Percentiles rank a stretch among this genome's conserved stretches.
These are phyloP conservation scores for Taxillus chinensis DNA, from an alignment of 164 flowering plant species.

Conservation along the genomic window DNA sequence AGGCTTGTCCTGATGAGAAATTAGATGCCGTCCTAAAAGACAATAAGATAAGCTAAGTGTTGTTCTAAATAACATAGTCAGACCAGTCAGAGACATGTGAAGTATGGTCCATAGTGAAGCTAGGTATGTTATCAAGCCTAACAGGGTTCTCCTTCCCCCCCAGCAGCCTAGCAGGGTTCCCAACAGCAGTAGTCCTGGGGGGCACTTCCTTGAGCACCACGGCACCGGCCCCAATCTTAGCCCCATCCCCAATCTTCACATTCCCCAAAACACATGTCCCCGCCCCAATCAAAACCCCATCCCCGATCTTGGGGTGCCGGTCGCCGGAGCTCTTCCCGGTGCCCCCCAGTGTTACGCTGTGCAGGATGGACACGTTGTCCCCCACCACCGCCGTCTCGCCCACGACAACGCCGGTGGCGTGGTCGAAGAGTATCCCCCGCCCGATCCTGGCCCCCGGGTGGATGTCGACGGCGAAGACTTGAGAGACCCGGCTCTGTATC, in stretches of 20 bases:
- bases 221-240: slow-evolving; percentile 77
- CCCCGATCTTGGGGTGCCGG: slow-evolving; percentile 72
- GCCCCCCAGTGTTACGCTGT: slow-evolving; percentile 70
- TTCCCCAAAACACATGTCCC: slow-evolving; percentile 67
- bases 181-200: slow-evolving; percentile 60
- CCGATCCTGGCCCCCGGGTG: slow-evolving; percentile 85
- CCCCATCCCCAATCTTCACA: slow-evolving; percentile 64
- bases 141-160: slow-evolving; percentile 60
- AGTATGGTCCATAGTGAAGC: slow-evolving; percentile 75
- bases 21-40: neutral
- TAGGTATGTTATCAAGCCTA: slow-evolving; percentile 43
- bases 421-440: slow-evolving; percentile 59
- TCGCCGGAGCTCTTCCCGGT: slow-evolving; percentile 65
- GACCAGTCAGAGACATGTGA: slow-evolving; percentile 54
- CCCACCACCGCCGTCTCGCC: slow-evolving; percentile 79
- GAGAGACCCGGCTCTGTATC: slow-evolving; percentile 61
- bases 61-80: slow-evolving; percentile 50
- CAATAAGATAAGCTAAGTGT: neutral
- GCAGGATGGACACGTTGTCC: slow-evolving; percentile 62
- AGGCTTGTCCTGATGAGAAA: too few species aligned
- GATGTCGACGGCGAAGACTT: slow-evolving; percentile 62
- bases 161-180: slow-evolving; percentile 63
- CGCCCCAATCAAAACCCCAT: slow-evolving; percentile 80
- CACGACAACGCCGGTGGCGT: slow-evolving; percentile 67
- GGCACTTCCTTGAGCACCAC: slow-evolving; percentile 68